Base-by-base conservation (phyloP, 345 rosid genomes). In the Citrus glauca region DNA sequence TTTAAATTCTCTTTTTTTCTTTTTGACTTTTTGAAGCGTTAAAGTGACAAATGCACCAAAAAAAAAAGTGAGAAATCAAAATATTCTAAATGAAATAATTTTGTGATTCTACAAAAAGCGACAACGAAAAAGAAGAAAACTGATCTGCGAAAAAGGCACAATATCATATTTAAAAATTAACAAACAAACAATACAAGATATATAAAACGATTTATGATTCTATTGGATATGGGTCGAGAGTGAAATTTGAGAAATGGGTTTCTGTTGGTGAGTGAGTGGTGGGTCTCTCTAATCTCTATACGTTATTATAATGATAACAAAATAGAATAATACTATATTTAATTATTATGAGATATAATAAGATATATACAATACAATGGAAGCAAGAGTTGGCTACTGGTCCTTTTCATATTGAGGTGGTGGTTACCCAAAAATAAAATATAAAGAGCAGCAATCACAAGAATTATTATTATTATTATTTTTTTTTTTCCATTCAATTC, bases 371-470 rank as follows among this genome's bases (percentile, higher is more conserved):
- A 55, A 78, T 61, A 14, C 42, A 84, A 80, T 45, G 80, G 84
- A 82, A 80, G 60, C n/a, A 59, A 82, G 69, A 69, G 81, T 82
- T 78, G 85, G 86, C 84, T 77, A 40, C 76, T 59, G 67, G 89
- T 86, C 83, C 75, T 77, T 80, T 76, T 82, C 84, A 76, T 42
- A 69, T 28, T 59, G 67, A 73, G 84, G 77, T 78, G 79, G 80
- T 66, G 80, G 81, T 81, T 79, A 27, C 76, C 50, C 63, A 53
- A 13, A 73, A 81, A 55, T 68, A 62, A 74, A 78, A 79, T 66
- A 75, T 24, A 79, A 79, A 55, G 62, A 73, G 63, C 83, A 75
- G 76, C 84, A 72, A 81, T 84, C 85, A 81, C 70, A 78, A 64
- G 76, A 61, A 16, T 53, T 53, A 53, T 53, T 64, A 25, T 69